phyloP scores from a whole-genome alignment of 2,329 filamentous ascomycete species.

The Arachnopeziza araneosa region DNA sequence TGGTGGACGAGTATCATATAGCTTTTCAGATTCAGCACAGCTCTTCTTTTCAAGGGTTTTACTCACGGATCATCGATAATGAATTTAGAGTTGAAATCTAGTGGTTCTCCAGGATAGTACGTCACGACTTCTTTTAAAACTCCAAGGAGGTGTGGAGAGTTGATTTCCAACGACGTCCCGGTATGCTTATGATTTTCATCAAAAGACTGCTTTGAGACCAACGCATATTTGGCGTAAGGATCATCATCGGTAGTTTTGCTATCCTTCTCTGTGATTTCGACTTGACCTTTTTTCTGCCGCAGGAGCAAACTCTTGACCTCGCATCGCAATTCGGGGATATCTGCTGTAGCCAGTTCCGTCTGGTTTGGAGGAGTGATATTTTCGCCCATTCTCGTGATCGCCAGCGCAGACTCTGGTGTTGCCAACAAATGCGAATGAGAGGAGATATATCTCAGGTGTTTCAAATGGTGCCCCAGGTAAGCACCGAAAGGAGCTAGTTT shows the following conservation, averaged over 20 bases:
- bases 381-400: background rate
- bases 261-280: conserved; percentile 11
- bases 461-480: background rate
- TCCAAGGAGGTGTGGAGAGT: conserved; percentile 14
- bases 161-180: conserved; percentile 11
- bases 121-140: conserved; percentile 11
- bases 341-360: background rate
- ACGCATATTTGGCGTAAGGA: conserved; percentile 3
- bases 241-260: conserved; percentile 6
- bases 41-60: background rate
- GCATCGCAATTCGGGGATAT: conserved; percentile 4
- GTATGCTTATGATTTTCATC: conserved; percentile 9
- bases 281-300: conserved; percentile 8
- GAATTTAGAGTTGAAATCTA: conserved; percentile 7
- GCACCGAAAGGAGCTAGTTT: background rate
- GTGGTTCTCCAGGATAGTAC: conserved; percentile 10
- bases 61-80: conserved; percentile 6
- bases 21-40: background rate
- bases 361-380: background rate
- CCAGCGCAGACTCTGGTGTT: background rate
- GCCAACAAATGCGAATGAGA: background rate
- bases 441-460: background rate
- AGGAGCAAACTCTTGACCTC: conserved; percentile 9
- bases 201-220: conserved; percentile 9
- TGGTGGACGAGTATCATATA: conserved; percentile 14